Conservation (phyloP, 495 filamentous ascomycete genomes). For the Xylaria palmicola region DNA sequence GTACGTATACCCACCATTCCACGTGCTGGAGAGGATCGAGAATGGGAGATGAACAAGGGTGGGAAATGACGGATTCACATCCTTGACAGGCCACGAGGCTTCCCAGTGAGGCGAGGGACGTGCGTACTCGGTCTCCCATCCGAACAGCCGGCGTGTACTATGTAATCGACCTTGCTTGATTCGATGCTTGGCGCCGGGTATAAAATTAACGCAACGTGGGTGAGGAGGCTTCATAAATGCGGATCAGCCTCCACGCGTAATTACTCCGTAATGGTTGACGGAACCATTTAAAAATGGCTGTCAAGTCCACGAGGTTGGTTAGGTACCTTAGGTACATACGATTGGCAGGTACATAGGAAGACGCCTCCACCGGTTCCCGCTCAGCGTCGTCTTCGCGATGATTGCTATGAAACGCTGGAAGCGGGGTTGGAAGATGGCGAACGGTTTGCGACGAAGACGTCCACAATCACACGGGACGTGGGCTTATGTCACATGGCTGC, state of each 20-base stretch:
- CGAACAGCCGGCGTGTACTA: conserved; percentile 3
- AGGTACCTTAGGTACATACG: background rate
- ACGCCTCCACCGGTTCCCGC: too few relatives aligned
- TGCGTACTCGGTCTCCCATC: background rate
- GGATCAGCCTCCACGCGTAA: conserved; percentile 1
- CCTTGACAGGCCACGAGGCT: conserved; percentile 3
- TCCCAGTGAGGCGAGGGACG: background rate
- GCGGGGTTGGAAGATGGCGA: background rate
- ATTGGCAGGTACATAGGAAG: too few relatives aligned
- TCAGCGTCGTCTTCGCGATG: background rate
- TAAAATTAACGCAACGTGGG: background rate
- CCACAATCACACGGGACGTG: too few relatives aligned
- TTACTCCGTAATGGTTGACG: background rate
- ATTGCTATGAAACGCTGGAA: conserved; percentile 7
- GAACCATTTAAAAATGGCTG: background rate
- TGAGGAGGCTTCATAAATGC: background rate
- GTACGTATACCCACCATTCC: background rate
- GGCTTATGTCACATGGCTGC: too few relatives aligned
- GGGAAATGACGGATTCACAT: conserved; percentile 6
- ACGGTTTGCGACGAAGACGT: too few relatives aligned
- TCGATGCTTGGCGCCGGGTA: conserved; percentile 5
- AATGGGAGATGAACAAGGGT: background rate
- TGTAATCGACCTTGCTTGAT: background rate
- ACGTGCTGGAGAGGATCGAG: conserved; percentile 2
- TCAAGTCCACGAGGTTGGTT: background rate